phyloP scores from a whole-genome alignment of 352 stramenopile genomes.

The Globisporangium cystogenes region DNA sequence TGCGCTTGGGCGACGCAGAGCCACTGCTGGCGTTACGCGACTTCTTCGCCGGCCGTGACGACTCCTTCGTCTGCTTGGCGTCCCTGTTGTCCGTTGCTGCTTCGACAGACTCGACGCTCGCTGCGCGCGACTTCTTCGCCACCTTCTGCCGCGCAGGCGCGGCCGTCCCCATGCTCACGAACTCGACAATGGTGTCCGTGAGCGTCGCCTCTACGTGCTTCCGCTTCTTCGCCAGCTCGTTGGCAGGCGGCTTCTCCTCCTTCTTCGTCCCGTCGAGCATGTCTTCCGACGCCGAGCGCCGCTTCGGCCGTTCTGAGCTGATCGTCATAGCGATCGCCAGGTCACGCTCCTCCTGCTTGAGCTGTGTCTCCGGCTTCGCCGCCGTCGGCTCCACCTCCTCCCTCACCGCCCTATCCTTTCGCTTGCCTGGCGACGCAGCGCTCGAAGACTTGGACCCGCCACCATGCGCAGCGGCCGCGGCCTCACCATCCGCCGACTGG shows the following conservation, averaged over 20 bases:
- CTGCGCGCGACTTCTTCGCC: not conserved
- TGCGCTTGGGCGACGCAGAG: not conserved
- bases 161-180: not conserved
- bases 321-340: not conserved
- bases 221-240: conserved; percentile 1
- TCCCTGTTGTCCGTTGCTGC: not conserved
- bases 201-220: conserved; percentile 2
- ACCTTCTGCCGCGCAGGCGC: not conserved
- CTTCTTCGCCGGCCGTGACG: not conserved
- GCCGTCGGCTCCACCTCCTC: no score
- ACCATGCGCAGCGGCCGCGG: no score
- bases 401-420: no score
- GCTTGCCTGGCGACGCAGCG: not conserved
- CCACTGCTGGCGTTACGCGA: not conserved
- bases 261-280: not conserved
- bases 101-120: not conserved
- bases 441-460: not conserved
- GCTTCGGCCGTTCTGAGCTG: not conserved
- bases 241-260: not conserved
- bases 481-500: no score
- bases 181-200: not conserved
- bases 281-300: conserved; percentile 2
- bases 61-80: not conserved
- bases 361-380: not conserved
- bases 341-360: conserved; percentile 3